Evolutionary conservation across 129 eudicot species (phyloP).

Genomic region (Oenanthe sinensis): DNA sequence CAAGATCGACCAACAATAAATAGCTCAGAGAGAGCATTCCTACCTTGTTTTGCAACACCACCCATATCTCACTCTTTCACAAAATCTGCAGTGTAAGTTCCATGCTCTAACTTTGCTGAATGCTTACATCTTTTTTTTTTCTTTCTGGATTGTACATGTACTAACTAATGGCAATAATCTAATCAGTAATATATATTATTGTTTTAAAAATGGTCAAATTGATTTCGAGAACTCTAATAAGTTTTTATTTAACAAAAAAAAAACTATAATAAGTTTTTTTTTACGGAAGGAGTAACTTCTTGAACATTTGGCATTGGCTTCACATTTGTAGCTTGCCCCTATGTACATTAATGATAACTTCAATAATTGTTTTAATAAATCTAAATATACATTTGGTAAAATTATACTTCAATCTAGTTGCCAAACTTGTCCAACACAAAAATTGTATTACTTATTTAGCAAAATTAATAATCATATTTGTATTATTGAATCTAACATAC

Average conservation of each 20-base stretch:
- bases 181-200: no score
- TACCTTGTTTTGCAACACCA: conserved; percentile 42
- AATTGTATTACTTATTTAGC: not conserved
- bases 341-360: no score
- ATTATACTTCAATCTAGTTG: not conserved
- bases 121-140: no score
- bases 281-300: not conserved
- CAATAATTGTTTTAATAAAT: no score
- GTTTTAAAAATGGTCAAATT: no score
- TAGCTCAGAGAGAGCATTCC: conserved; percentile 53
- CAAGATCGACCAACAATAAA: conserved; percentile 48
- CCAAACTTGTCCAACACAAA: not conserved
- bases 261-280: no score
- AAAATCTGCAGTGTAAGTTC: not conserved
- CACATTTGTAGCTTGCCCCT: not conserved
- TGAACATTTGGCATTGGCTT: not conserved
- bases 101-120: not conserved
- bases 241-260: no score
- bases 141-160: no score
- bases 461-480: not conserved
- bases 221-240: no score
- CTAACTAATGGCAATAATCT: not conserved
- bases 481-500: not conserved
- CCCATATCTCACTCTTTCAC: not conserved
- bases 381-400: not conserved